Conservation (phyloP, 306 rosid genomes). For the Rosa rugosa region DNA sequence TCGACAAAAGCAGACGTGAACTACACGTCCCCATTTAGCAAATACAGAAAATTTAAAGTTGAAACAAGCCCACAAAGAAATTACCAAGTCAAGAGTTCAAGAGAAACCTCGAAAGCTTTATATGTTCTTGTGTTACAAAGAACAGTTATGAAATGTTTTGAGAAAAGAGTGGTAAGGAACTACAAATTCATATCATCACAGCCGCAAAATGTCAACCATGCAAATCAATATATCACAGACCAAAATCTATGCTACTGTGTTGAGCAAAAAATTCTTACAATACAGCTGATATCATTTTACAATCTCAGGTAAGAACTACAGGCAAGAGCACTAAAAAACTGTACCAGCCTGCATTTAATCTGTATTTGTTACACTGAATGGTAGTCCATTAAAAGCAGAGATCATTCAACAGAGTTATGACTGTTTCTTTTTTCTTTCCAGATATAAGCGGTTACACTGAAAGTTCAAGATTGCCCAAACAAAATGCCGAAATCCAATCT, state of each 20-base stretch:
- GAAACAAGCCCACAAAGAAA: not conserved
- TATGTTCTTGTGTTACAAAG: not conserved
- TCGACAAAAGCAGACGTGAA: not conserved
- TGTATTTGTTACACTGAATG: not conserved
- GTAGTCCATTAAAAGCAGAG: not conserved
- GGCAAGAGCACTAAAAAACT: not conserved
- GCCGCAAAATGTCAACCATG: not conserved
- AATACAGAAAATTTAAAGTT: not conserved
- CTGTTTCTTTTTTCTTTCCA: constrained; percentile 44
- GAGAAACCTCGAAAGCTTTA: not conserved
- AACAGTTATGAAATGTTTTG: not conserved
- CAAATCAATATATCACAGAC: not conserved
- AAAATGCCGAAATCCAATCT: constrained; percentile 43
- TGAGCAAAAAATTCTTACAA: not conserved
- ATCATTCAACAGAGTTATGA: constrained; percentile 2
- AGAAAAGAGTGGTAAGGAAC: not conserved
- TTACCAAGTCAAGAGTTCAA: not conserved
- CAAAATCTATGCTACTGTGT: not conserved
- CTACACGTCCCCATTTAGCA: not conserved
- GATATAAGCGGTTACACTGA: constrained; percentile 36
- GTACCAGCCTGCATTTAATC: not conserved
- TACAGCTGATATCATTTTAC: constrained; percentile 2
- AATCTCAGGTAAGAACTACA: not conserved
- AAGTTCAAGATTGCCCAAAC: constrained; percentile 42
- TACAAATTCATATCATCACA: not conserved